Base-by-base conservation (phyloP, 2,329 filamentous ascomycete genomes). In the Botryotinia calthae region DNA sequence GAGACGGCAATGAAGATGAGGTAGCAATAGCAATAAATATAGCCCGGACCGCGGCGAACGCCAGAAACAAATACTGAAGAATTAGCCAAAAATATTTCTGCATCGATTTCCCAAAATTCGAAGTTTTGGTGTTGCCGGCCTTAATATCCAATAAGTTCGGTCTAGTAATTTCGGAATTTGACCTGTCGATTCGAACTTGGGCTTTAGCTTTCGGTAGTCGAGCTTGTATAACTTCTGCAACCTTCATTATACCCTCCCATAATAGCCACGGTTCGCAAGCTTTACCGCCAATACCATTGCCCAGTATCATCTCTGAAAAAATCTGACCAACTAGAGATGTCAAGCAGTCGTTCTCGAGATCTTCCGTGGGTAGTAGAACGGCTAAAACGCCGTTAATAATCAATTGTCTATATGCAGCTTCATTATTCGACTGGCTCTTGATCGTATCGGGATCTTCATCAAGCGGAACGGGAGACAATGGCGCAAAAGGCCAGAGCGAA, bases 331-430 rank as follows among this genome's bases (percentile, higher is more conserved):
- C 91, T 75, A 99, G 85, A 51, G 93, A 88, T 72, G 93, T 91
- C 78, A 98, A 85, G 81, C 93, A 97, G 71, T 89, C 89, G 81
- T 97, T 98, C 79, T 95, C 90, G 56, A 98, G 85, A 81, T 98
- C 95, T 79, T 98, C 95, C 25, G 94, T 96, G 16, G 96, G 96
- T 31, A 99, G 86, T 25, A 99, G 87, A 70, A 97, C 86, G 37
- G 93, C 91, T 75, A 99, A 85, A 54, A 94, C 86, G 44, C 91
- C 93, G 79, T 95, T 90, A 25, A 95, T 91, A n/a, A 98, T 86
- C 72, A 98, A 85, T 80, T 97, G 93, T 77, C 95, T 92, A 85
- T 98, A 98, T 63, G 89, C 86, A 40, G 87, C 86, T 84, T 98
- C 96, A 79, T 94, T 95, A 74, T 91, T 88, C 73, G 85, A 84